Evolutionary conservation across 179 eudicot genomes (phyloP), one percentile per base, ranked within the genome.

Genomic region (Vitellaria paradoxa): DNA sequence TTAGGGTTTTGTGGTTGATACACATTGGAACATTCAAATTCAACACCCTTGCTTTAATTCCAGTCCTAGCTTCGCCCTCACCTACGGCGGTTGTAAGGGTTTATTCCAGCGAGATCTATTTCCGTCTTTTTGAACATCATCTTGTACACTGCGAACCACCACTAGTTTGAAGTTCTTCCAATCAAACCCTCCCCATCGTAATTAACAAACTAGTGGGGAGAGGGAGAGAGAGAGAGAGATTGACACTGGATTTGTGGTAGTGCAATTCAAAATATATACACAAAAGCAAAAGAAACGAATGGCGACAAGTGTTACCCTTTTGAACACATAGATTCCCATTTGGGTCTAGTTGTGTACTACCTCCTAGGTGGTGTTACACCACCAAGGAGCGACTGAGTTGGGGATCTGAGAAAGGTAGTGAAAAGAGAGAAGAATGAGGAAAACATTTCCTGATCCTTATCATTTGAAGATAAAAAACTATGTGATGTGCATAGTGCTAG

Each of bases 171-270:
- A 68, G 53, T 65, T 23, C 73, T 78, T 70, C 26, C 68, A 18
- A 0, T 37, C 79, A 72, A 57, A 61, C 2, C 68, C 80, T 24
- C 72, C 69, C 20, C 88, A 86, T 20, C 88, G 89, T 59, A 79
- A 86, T 53, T 89, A 90, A 97, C 97, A 93, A 0, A 95, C 93
- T 15, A 97, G 99, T n/a, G n/a, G n/a, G n/a, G n/a, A 62, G 37
- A 40, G 76, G 10, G 67, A 52, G 14, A 24, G 23, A 26, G 4
- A 70, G 61, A 47, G 59, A 70, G 56, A 47, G 73, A 7, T 59
- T n/a, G n/a, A n/a, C n/a, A n/a, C n/a, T n/a, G n/a, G n/a, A n/a
- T n/a, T n/a, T 14, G 26, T 3, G 12, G 1, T 69, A 20, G 73
- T 69, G 73, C 46, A 49, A 56, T 45, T 20, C 8, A 13, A 65